Conservation (phyloP, 345 rosid genomes). For the Gynandropsis gynandra region DNA sequence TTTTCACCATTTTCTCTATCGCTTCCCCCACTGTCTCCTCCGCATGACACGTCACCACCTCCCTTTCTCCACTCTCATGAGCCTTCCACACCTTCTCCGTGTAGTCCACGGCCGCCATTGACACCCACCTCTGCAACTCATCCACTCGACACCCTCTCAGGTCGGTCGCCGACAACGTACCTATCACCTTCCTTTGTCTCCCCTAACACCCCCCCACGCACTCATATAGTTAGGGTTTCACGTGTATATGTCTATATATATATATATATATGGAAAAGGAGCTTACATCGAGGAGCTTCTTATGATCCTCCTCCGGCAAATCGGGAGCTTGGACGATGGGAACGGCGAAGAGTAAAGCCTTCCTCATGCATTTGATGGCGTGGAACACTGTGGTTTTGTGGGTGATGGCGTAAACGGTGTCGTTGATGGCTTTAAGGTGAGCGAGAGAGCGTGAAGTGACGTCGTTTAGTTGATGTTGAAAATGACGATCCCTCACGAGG, state of each 20-base stretch:
- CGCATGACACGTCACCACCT: constrained; percentile 39
- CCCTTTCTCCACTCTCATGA: constrained; percentile 23
- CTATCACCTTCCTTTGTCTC: constrained; percentile 46
- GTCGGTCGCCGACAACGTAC: constrained; percentile 79
- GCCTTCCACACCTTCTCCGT: constrained; percentile 32
- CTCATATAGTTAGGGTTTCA: not conserved
- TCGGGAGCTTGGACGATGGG: constrained; percentile 60
- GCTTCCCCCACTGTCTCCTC: constrained; percentile 45
- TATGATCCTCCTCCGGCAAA: constrained; percentile 37
- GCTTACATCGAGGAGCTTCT: constrained; percentile 47
- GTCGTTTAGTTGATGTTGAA: constrained; percentile 27
- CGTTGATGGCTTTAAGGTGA: constrained; percentile 40
- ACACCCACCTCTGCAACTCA: constrained; percentile 54
- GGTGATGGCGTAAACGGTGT: constrained; percentile 51
- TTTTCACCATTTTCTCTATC: constrained; percentile 45
- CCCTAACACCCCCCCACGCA: constrained; percentile 39
- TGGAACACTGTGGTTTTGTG: constrained; percentile 41
- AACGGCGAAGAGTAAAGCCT: constrained; percentile 60
- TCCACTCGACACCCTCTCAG: constrained; percentile 59
- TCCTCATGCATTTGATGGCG: constrained; percentile 61
- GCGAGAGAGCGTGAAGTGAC: constrained; percentile 31
- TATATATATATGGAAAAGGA: not conserved
- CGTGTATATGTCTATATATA: not conserved
- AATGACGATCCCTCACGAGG: constrained; percentile 36
- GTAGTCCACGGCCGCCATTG: constrained; percentile 44